Base-by-base conservation (phyloP, 2,329 filamentous ascomycete species). In the Knufia petricola region DNA sequence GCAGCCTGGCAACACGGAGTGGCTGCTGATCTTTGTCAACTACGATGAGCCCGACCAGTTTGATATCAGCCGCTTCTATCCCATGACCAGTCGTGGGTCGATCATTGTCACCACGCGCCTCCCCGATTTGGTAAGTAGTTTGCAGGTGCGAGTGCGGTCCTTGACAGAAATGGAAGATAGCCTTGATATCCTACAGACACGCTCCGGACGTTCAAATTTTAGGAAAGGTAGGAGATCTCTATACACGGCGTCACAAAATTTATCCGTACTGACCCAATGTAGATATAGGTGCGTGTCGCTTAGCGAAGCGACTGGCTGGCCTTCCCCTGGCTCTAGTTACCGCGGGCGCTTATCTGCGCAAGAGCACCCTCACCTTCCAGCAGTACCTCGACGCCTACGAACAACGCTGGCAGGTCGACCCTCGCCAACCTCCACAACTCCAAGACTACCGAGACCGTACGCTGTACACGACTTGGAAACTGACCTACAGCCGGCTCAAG, bases 271-370 rank as follows among this genome's bases (percentile, higher is more conserved):
- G 6, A 28, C 12, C 26, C 6, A 28, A 6, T 28, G 26, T 28
- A 28, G 26, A 28, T 28, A 28, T 6, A 10, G 10, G 10, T 31
- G 24, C 19, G 21, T 7, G 12, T 10, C 63, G 71, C 50, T 59
- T 60, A 2, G 50, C 56, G 24, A 56, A 58, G 42, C 32, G 32
- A 36, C 65, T 75, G 0, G 65, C 69, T 50, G 68, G 72, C 4
- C 64, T 74, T 26, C 70, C 70, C 9, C 63, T 76, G 24, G 71
- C 71, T 1, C 63, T 75, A 13, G 59, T 69, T 3, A 66, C 69
- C 9, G 71, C 71, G 13, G 69, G 70, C 3, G 61, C 67, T 0
- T 75, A 70, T 51, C 64, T 75, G 12, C 49, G 61, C 24, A 53
- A 70, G 39, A 62, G 63, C 24, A 51, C 63, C 30, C 67, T 60